These are phyloP conservation scores for Linanthus parryae DNA, from an alignment of 148 eudicot genomes.

Conservation along the genomic window DNA sequence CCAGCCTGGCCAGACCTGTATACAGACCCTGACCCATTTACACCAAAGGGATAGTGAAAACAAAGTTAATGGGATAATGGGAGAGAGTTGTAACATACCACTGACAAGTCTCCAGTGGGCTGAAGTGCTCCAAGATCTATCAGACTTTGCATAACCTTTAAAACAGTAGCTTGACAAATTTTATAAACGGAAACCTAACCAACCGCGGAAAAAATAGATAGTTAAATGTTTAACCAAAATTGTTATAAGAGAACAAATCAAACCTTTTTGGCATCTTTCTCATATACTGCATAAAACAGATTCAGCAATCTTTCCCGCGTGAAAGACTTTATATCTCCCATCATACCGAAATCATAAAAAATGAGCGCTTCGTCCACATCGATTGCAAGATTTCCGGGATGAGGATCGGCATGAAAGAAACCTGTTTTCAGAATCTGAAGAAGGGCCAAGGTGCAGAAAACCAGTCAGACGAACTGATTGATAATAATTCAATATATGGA, in stretches of 20 bases:
- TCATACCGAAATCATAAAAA: slow-evolving; percentile 98
- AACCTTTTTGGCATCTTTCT: slow-evolving; percentile 95
- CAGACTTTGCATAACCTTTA: slow-evolving; percentile 74
- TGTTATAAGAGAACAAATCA: neutral
- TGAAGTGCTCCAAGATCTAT: slow-evolving; percentile 96
- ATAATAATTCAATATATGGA: neutral
- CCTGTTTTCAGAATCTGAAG: slow-evolving; percentile 91
- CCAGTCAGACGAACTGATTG: neutral
- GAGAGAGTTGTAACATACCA: slow-evolving; percentile 51
- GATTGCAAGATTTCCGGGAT: slow-evolving; percentile 98
- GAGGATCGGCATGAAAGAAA: slow-evolving; percentile 99
- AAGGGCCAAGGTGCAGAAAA: neutral
- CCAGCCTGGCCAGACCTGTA: too few species aligned
- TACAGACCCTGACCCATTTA: too few species aligned
- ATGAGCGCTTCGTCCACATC: slow-evolving; percentile 90
- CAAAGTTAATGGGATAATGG: too few species aligned
- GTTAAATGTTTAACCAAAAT: too few species aligned
- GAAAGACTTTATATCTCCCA: slow-evolving; percentile 96
- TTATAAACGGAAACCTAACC: neutral
- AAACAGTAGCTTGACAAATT: slow-evolving; percentile 1
- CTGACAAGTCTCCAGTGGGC: slow-evolving; percentile 91
- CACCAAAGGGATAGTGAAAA: too few species aligned
- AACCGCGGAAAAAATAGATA: neutral
- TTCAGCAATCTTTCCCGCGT: slow-evolving; percentile 83
- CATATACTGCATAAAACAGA: slow-evolving; percentile 86